Base-by-base conservation (phyloP, 345 rosid genomes). In the Cardamine occulta region DNA sequence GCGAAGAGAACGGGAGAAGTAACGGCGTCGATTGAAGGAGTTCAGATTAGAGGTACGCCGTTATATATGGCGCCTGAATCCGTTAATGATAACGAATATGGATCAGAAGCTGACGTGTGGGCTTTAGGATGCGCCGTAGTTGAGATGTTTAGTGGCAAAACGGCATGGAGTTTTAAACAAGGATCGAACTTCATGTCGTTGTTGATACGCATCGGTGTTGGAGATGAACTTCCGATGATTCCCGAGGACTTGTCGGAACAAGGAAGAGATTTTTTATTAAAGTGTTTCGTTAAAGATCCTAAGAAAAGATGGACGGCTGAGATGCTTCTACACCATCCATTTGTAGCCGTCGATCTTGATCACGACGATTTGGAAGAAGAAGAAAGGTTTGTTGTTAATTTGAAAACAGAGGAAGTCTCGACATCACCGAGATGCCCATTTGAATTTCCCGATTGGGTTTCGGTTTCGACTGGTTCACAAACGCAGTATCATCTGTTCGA, bases 11-110 rank as follows among this genome's bases (percentile, higher is more conserved):
- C 61, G 10, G 63, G 64, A 28, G 79, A 56, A 39, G 63, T 74
- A 44, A 66, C 80, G 76, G 72, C 47, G 72, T 65, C 5, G 26
- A 10, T 3, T 11, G 48, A 65, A 7, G 70, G 58, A 11, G 47
- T 76, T 37, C 72, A 82, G 83, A 80, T 84, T 68, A 64, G 93
- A 64, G 98, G 98, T 1, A 93, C 98, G 31, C 89, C 91, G 44
- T 67, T 89, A 67, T 91, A 88, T 60, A 78, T 89, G 86, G 87
- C 97, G 44, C 98, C 96, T 9, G 98, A 93, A 60, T 78, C 97
- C 0, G 89, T 89, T 47, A 81, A 72, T 39, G 80, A 83, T 18
- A 83, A 84, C 68, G 84, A 82, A 48, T 85, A 86, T 52, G 96
- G 87, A 72, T 60, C 93, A n/a, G 85, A 88, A n/a, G 84, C 78